These are phyloP conservation scores for Cucurbita moschata DNA, from an alignment of 306 rosid genomes.

Conservation along the genomic window DNA sequence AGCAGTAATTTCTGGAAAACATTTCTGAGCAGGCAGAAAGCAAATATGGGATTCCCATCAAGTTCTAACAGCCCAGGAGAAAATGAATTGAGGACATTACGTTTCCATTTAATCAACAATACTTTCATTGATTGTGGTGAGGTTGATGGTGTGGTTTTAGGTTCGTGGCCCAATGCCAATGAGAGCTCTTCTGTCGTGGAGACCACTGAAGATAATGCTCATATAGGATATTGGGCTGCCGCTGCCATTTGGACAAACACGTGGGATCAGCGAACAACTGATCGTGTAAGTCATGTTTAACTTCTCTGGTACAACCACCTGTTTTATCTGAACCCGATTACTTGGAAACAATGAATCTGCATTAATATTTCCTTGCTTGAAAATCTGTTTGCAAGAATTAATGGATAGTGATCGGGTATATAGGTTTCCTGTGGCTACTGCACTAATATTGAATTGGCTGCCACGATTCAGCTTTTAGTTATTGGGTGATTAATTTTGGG, in stretches of 20 bases:
- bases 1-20: conserved; percentile 91
- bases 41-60: conserved; percentile 26
- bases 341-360: background rate
- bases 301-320: background rate
- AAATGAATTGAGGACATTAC: conserved; percentile 38
- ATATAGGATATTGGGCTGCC: conserved; percentile 79
- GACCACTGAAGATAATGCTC: conserved; percentile 40
- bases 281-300: conserved; percentile 63
- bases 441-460: background rate
- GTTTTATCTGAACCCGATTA: background rate
- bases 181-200: conserved; percentile 33
- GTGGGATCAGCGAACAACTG: conserved; percentile 78
- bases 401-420: background rate
- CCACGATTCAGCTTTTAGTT: background rate
- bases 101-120: conserved; percentile 32
- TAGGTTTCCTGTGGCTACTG: background rate
- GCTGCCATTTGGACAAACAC: conserved; percentile 82
- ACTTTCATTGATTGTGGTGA: conserved; percentile 64
- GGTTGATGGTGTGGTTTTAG: conserved; percentile 76
- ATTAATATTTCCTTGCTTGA: background rate
- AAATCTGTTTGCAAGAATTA: background rate
- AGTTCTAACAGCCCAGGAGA: conserved; percentile 33
- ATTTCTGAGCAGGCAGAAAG: conserved; percentile 41
- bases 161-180: conserved; percentile 52
- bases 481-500: background rate